Evolutionary conservation across 2,329 filamentous ascomycete species (phyloP), one percentile per base, ranked within the genome.

Genomic region (Allantophomopsis lycopodina): DNA sequence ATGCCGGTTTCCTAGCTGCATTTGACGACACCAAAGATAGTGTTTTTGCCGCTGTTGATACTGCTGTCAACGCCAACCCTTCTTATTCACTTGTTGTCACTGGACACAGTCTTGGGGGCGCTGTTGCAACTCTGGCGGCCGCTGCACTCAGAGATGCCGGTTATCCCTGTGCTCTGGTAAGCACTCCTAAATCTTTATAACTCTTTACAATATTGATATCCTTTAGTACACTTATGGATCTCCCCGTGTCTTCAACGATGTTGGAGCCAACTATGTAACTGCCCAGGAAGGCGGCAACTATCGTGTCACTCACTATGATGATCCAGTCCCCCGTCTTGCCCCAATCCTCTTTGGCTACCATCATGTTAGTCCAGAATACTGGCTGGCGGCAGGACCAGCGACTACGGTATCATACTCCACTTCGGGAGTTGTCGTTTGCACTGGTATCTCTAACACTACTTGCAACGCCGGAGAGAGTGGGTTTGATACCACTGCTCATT

Each of bases 291-390:
- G 64, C 39, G 50, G 49, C 39, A 69, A 73, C 46, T 79, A 66
- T 60, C 76, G 81, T 45, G 63, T 83, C 39, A 84, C 81, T 2
- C 79, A 86, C 58, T 58, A 59, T 21, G 61, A 70, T 48, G 82
- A 87, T 54, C 76, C 78, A 0, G 71, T 86, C 2, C 76, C 82
- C 0, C 69, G 75, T 32, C 64, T 86, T 33, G 80, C 81, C 2
- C 72, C 79, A 11, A 57, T 73, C 43, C 36, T 71, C 35, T 55
- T 79, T 38, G 70, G 71, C 28, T 86, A 76, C 61, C 61, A 68
- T 32, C 81, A 85, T 56, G 70, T 73, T n/a, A 71, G 65, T 13
- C 78, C 80, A 1, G 82, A 86, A 63, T 83, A 76, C 59, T 84
- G 73, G 67, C 61, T 81, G 30, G 53, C 60, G 7, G 52, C 50